Evolutionary conservation across 208 protist species (phyloP).

Genomic region (Acanthamoeba royreba): DNA sequence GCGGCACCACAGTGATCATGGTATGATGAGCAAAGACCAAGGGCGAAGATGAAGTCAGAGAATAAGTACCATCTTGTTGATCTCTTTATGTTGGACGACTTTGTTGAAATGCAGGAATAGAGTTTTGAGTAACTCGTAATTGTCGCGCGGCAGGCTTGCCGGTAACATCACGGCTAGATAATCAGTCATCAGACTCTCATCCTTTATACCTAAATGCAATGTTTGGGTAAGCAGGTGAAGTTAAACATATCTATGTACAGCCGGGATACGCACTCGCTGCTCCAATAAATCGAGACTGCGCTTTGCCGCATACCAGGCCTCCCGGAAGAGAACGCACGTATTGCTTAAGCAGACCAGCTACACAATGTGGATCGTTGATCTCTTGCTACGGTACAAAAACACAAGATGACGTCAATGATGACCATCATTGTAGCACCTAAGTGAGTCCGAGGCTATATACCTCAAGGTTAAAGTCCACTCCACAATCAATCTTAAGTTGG

Average conservation of each 20-base stretch:
- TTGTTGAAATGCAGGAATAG: constrained; percentile 16
- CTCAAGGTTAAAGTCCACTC: background rate
- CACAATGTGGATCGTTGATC: constrained; percentile 27
- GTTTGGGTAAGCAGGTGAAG: background rate
- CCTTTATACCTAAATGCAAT: background rate
- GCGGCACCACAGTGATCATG: background rate
- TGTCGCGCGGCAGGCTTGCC: background rate
- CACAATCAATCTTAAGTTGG: constrained; percentile 10
- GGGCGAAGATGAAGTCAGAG: background rate
- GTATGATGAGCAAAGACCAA: background rate
- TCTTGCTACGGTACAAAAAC: background rate
- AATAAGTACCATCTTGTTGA: constrained; percentile 2
- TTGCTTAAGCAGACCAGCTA: constrained; percentile 37
- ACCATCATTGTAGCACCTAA: background rate
- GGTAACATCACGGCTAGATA: constrained; percentile 33
- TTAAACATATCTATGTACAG: background rate
- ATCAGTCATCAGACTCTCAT: background rate
- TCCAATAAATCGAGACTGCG: background rate
- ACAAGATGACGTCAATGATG: background rate
- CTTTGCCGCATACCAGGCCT: constrained; percentile 7
- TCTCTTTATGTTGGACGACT: background rate
- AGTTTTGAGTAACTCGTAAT: background rate
- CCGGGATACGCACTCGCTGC: background rate
- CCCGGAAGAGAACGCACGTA: background rate
- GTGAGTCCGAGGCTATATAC: background rate